These are phyloP conservation scores for Vitis hybrid DNA, from an alignment of 177 flowering plant species.

Conservation along the genomic window DNA sequence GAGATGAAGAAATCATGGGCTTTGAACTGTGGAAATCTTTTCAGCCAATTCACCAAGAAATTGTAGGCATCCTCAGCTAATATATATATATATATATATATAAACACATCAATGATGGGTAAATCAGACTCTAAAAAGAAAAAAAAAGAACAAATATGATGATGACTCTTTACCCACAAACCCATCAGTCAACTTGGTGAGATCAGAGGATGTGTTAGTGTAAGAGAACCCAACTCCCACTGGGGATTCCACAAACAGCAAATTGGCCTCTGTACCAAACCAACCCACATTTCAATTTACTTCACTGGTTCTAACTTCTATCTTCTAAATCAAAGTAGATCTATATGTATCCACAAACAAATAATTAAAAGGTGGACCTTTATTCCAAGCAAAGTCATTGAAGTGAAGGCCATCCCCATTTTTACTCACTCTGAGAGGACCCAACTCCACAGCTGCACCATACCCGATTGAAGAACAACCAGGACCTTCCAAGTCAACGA, in stretches of 20 bases:
- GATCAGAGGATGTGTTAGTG: constrained; percentile 57
- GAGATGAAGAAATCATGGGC: constrained; percentile 58
- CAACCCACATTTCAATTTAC: not conserved
- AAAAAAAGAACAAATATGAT: not conserved
- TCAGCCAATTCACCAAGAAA: constrained; percentile 67
- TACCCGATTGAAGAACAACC: constrained; percentile 82
- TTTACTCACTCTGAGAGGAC: constrained; percentile 52
- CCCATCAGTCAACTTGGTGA: constrained; percentile 40
- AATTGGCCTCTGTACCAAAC: constrained; percentile 52
- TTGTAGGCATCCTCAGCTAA: constrained; percentile 67
- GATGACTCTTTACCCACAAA: constrained; percentile 46
- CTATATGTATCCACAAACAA: constrained; percentile 15
- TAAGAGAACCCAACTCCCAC: constrained; percentile 72
- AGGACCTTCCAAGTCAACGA: constrained; percentile 45
- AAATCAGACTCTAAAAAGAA: not conserved
- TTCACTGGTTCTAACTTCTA: not conserved
- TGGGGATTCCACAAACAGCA: constrained; percentile 70
- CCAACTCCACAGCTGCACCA: constrained; percentile 72
- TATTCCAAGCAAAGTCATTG: constrained; percentile 61
- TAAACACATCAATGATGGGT: not conserved
- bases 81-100: too few species aligned
- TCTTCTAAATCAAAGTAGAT: constrained; percentile 17
- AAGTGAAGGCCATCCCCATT: constrained; percentile 44
- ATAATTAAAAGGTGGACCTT: constrained; percentile 28
- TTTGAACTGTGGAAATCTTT: constrained; percentile 62